Evolutionary conservation across 306 rosid genomes (phyloP), one percentile per base, ranked within the genome.

Genomic region (Trifolium subterraneum): DNA sequence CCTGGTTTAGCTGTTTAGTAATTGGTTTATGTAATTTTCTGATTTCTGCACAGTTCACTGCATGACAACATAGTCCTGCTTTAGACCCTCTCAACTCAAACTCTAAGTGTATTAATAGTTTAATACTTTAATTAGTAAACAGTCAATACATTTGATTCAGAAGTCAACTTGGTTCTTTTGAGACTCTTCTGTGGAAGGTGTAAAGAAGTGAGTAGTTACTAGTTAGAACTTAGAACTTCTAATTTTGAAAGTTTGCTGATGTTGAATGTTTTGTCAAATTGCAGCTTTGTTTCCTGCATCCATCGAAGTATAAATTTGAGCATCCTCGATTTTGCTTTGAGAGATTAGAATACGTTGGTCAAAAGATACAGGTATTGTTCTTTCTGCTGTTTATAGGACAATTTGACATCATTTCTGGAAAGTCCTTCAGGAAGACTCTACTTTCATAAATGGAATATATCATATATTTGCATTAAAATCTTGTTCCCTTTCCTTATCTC

Each of bases 251-350:
- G 61, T 79, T 70, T 31, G 39, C 36, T 83, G 75, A 72, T 73
- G 73, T 67, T 81, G 84, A 47, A 38, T 68, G 39, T 56, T 64
- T 67, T 62, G 47, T 79, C 76, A 70, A n/a, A 64, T 42, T 82
- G 79, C 96, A 94, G 93, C 96, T 94, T 55, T 87, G 90, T 72
- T 88, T 90, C 82, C 62, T 92, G 89, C 99, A 94, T 86, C 99
- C 98, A 18, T 94, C 99, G 7, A 94, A 88, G 84, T 71, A 84
- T 86, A 94, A 94, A 75, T 92, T 92, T 76, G 97, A 94, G 84
- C 99, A 94, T 71, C 98, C 98, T 59, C 96, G 96, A 48, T 90
- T 94, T 79, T 94, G 97, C 86, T 94, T 84, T 6, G 97, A 94
- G 85, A 90, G 97, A 55, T 79, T 90, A 71, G 97, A 94, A 84